These are phyloP conservation scores for Tricholoma hemisulphureum DNA, from an alignment of 768 basidiomycete species.

Conservation along the genomic window DNA sequence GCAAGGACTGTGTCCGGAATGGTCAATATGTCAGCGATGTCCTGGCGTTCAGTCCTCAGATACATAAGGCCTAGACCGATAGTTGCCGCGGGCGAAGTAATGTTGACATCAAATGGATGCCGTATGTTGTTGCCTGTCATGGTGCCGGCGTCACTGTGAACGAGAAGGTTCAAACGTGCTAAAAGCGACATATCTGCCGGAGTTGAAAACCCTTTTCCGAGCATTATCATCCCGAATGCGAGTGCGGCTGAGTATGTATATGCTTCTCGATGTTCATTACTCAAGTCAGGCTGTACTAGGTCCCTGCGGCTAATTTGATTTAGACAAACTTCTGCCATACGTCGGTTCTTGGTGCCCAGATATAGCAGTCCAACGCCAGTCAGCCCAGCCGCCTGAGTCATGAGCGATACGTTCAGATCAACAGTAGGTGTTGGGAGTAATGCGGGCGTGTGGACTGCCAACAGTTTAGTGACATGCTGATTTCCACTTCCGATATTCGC, in stretches of 20 bases:
- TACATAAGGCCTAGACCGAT: conserved; percentile 93
- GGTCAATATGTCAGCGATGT: conserved; percentile 81
- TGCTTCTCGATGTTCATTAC: conserved; percentile 86
- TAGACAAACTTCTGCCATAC: conserved; percentile 92
- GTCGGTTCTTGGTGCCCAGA: conserved; percentile 80
- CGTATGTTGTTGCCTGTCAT: conserved; percentile 33
- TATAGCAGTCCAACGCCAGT: conserved; percentile 88
- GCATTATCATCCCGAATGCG: conserved; percentile 95
- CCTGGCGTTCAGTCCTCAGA: conserved; percentile 76
- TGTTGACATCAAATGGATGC: conserved; percentile 74
- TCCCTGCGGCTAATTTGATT: conserved; percentile 78
- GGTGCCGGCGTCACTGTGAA: conserved; percentile 67
- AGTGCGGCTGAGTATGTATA: conserved; percentile 88
- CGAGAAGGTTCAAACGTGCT: conserved; percentile 64
- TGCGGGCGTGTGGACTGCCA: conserved; percentile 92
- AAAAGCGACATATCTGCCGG: conserved; percentile 76
- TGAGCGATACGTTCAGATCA: conserved; percentile 85
- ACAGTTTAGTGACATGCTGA: conserved; percentile 82
- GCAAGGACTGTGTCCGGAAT: conserved; percentile 80
- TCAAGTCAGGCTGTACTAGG: conserved; percentile 77
- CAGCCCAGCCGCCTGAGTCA: conserved; percentile 87
- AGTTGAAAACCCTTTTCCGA: conserved; percentile 77
- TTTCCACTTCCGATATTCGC: conserved; percentile 86
- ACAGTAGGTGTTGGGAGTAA: conserved; percentile 83
- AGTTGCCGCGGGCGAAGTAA: conserved; percentile 90